phyloP scores from a whole-genome alignment of 2,329 filamentous ascomycete genomes.

The Dothidotthia symphoricarpi region DNA sequence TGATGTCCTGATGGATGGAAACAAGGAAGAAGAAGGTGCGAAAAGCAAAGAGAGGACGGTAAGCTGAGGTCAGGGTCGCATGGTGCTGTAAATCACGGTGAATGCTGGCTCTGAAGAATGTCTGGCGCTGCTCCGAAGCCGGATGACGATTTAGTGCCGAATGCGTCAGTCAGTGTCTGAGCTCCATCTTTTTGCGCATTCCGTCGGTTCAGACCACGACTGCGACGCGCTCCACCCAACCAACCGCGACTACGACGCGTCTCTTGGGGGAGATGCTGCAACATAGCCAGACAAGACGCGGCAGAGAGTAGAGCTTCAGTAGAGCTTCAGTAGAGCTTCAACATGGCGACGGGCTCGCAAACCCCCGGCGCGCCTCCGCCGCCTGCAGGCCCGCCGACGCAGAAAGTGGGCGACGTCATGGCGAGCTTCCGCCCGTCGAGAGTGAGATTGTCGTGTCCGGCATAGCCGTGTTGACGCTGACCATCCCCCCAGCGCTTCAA shows the following conservation, averaged over 20 bases:
- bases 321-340: too few species aligned
- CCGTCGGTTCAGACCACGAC: constrained; percentile 10
- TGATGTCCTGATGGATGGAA: too few species aligned
- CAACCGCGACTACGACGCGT: constrained; percentile 6
- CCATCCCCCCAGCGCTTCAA: constrained; percentile 45
- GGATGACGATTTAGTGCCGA: too few species aligned
- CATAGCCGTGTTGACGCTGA: constrained; percentile 9
- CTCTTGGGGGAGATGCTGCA: constrained; percentile 5
- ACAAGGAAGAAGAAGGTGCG: too few species aligned
- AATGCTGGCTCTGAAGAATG: too few species aligned
- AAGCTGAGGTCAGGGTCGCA: too few species aligned
- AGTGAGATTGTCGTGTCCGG: constrained; percentile 49
- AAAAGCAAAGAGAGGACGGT: too few species aligned
- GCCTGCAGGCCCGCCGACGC: constrained; percentile 39
- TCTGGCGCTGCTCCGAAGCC: neutral
- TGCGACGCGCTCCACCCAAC: constrained; percentile 7
- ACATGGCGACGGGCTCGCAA: constrained; percentile 36
- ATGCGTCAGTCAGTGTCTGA: too few species aligned
- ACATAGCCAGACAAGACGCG: neutral
- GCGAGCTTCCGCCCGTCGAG: constrained; percentile 75
- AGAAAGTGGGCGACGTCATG: constrained; percentile 74
- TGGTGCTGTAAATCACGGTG: too few species aligned
- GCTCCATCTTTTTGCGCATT: too few species aligned
- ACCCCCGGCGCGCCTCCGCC: constrained; percentile 36
- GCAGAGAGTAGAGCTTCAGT: constrained; percentile 3